phyloP scores from a whole-genome alignment of 202 grass and related monocot genomes.

The Schoenoplectus triqueter region DNA sequence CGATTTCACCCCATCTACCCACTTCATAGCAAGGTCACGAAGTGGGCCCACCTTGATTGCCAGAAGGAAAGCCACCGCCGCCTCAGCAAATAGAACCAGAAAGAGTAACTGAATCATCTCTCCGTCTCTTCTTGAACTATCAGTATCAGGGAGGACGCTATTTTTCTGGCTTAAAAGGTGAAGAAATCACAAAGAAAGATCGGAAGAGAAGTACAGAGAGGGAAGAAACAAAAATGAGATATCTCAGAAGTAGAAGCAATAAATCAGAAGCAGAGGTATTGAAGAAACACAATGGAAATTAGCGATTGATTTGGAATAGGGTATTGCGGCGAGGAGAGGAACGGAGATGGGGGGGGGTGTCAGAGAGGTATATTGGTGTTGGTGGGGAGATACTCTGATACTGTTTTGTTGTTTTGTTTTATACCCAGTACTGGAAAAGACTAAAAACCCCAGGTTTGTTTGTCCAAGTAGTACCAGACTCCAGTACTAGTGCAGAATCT shows the following conservation, averaged over 20 bases:
- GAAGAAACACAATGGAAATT: not conserved
- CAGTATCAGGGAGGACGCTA: not conserved
- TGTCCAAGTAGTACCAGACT: no score
- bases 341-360: no score
- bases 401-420: not conserved
- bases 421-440: no score
- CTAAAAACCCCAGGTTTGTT: no score
- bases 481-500: no score
- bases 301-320: constrained; percentile 31
- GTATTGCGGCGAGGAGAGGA: not conserved
- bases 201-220: no score
- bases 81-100: constrained; percentile 84
- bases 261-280: no score
- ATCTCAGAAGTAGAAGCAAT: not conserved
- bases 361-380: not conserved
- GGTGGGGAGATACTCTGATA: no score
- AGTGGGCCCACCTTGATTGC: constrained; percentile 92
- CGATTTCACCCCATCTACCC: constrained; percentile 72
- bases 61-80: constrained; percentile 72
- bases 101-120: constrained; percentile 91
- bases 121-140: not conserved
- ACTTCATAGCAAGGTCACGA: constrained; percentile 81
- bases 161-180: no score
- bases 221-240: not conserved
- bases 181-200: no score